Percentiles rank a stretch among this genome's conserved stretches.
Conservation (phyloP, 2,329 filamentous ascomycete genomes). For the Nigrospora sphaerica region DNA sequence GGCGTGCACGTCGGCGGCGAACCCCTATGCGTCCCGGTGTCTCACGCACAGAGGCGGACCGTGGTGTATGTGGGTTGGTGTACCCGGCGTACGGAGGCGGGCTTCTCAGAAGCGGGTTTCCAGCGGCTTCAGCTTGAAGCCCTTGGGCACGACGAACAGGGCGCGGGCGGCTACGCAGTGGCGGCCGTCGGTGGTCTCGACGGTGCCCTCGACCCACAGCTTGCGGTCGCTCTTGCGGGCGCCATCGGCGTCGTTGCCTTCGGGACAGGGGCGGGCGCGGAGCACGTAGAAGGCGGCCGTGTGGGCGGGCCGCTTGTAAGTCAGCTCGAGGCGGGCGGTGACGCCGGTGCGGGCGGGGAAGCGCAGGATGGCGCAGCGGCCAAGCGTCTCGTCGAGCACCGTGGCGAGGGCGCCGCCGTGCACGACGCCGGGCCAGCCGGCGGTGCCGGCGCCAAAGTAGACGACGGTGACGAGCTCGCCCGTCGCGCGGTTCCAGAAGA, state of each 20-base stretch:
- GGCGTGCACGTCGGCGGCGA: no score
- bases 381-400: constrained; percentile 61
- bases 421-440: constrained; percentile 64
- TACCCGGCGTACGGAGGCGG: no score
- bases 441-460: constrained; percentile 56
- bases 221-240: constrained; percentile 35
- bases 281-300: constrained; percentile 60
- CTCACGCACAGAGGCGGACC: no score
- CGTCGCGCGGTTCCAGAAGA: constrained; percentile 56
- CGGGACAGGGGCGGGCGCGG: constrained; percentile 34
- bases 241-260: constrained; percentile 11
- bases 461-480: constrained; percentile 57
- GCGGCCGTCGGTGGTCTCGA: constrained; percentile 48
- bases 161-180: constrained; percentile 52
- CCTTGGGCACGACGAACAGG: constrained; percentile 52
- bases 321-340: constrained; percentile 50
- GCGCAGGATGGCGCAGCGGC: constrained; percentile 48
- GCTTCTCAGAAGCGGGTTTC: constrained; percentile 30
- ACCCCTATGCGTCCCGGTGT: no score
- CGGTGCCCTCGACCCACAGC: constrained; percentile 43
- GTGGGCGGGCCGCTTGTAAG: constrained; percentile 54
- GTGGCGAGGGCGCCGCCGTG: constrained; percentile 68
- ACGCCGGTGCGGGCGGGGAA: constrained; percentile 44
- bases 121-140: constrained; percentile 29
- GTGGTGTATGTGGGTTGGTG: no score